Conservation (phyloP, 2,329 filamentous ascomycete species). For the Botrytis elliptica region DNA sequence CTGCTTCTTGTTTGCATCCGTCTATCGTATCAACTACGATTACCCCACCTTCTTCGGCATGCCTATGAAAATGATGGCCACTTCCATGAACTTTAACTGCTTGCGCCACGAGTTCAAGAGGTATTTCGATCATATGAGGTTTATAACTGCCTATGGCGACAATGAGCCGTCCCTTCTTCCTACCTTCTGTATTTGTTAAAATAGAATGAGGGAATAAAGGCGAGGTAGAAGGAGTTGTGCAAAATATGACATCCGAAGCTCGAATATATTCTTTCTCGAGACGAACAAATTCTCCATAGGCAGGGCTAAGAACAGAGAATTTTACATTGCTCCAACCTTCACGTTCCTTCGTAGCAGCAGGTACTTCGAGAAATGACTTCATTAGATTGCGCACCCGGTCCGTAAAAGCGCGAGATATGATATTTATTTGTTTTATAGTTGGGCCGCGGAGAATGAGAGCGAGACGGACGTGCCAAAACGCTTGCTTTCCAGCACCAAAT, state of each 20-base stretch:
- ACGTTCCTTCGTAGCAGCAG: slow-evolving; percentile 46
- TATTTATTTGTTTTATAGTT: slow-evolving; percentile 76
- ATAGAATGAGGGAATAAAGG: slow-evolving; percentile 74
- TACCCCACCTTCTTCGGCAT: slow-evolving; percentile 61
- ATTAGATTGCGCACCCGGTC: slow-evolving; percentile 55
- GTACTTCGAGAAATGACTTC: slow-evolving; percentile 48
- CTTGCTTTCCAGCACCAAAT: slow-evolving; percentile 86
- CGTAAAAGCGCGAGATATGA: slow-evolving; percentile 74
- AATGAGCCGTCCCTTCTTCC: slow-evolving; percentile 69
- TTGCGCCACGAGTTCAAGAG: slow-evolving; percentile 70
- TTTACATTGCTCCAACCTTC: slow-evolving; percentile 66
- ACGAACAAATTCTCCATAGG: slow-evolving; percentile 65
- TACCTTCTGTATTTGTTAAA: slow-evolving; percentile 68
- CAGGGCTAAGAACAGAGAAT: slow-evolving; percentile 67
- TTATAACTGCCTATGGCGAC: slow-evolving; percentile 70
- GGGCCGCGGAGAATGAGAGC: slow-evolving; percentile 69
- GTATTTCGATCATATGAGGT: slow-evolving; percentile 77
- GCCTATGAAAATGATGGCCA: slow-evolving; percentile 63
- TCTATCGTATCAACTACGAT: slow-evolving; percentile 76
- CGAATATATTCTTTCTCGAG: slow-evolving; percentile 70
- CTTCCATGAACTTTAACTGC: slow-evolving; percentile 54
- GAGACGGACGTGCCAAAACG: slow-evolving; percentile 90
- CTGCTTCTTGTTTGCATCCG: slow-evolving; percentile 72
- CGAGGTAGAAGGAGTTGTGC: slow-evolving; percentile 74
- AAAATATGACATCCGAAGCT: slow-evolving; percentile 79